Percentiles rank a stretch among this genome's conserved stretches.
These are phyloP conservation scores for Fusarium multiceps DNA, from an alignment of 2,329 filamentous ascomycete genomes.

Conservation along the genomic window DNA sequence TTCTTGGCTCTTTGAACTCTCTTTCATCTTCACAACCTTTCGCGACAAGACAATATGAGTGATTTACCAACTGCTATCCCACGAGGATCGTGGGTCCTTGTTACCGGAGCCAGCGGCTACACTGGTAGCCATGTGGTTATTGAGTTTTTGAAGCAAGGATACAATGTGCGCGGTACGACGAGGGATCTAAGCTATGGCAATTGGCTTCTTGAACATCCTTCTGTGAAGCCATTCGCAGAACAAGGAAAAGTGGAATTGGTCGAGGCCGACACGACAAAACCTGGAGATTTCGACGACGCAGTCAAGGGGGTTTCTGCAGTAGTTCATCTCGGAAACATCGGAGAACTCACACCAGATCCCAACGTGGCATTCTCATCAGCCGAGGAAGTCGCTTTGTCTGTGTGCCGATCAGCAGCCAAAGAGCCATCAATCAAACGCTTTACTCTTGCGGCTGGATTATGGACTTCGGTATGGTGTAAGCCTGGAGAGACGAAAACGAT, in stretches of 20 bases:
- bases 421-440: slow-evolving; percentile 34
- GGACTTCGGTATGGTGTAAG: slow-evolving; percentile 25
- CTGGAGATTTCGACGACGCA: slow-evolving; percentile 29
- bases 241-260: slow-evolving; percentile 29
- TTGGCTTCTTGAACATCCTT: slow-evolving; percentile 33
- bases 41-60: background rate
- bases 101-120: slow-evolving; percentile 38
- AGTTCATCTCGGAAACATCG: slow-evolving; percentile 34
- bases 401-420: slow-evolving; percentile 34
- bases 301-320: slow-evolving; percentile 38
- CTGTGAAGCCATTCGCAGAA: slow-evolving; percentile 11
- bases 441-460: slow-evolving; percentile 32
- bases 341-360: slow-evolving; percentile 24
- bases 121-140: slow-evolving; percentile 38
- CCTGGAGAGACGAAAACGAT: slow-evolving; percentile 12
- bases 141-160: slow-evolving; percentile 33
- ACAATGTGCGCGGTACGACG: slow-evolving; percentile 39
- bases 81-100: slow-evolving; percentile 38
- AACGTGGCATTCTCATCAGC: slow-evolving; percentile 28
- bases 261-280: slow-evolving; percentile 30
- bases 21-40: accelerated
- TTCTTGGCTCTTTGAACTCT: accelerated
- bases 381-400: slow-evolving; percentile 20
- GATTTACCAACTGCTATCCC: slow-evolving; percentile 32
- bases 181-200: slow-evolving; percentile 26